Base-by-base conservation (phyloP, 768 basidiomycete genomes). In the Lactifluus pinguis region DNA sequence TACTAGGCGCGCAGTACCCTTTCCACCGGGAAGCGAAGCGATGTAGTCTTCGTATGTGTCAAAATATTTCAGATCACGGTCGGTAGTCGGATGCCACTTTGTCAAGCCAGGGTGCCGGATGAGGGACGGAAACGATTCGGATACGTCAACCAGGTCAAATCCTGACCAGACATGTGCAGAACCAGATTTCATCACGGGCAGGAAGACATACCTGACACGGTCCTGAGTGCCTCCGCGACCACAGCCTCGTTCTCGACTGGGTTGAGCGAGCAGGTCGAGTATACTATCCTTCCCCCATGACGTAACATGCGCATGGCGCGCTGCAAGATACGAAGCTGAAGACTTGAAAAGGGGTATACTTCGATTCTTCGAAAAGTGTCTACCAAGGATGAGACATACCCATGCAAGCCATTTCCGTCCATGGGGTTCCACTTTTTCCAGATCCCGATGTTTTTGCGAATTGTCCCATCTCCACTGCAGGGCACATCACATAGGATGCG, bases 191-290 rank as follows among this genome's bases (percentile, higher is more conserved):
- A 32, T 48, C 38, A 32, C 32, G 29, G 19, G 17, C 8, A 25
- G 53, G 10, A 8, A 25, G 21, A 70, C 77, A 41, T 45, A 88
- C 93, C 89, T 25, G 83, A 80, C 61, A 86, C 82, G 1, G 77
- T 72, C 61, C 82, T 83, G 41, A 98, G 77, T 0, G 91, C 93
- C 48, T 89, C 86, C 1, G 91, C 87, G 38, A 98, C 77, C 62
- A 98, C 95, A 8, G 97, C 92, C 72, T 99, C 97, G 70, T 99
- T 98, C 74, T 99, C 97, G 13, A 93, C 80, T 1, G 97, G 97
- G 71, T 98, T 98, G 65, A 98, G 77, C 0, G 95, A 98, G 69
- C 97, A 98, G 0, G 97, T 99, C 6, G 97, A 98, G 71, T 98
- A 99, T 17, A 98, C 95, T 63, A 98, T 87, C 39, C 89, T 85